Percentiles rank a stretch among this genome's conserved stretches.
These are phyloP conservation scores for Tetragonia tetragonoides DNA, from an alignment of 148 eudicot genomes.

Conservation along the genomic window DNA sequence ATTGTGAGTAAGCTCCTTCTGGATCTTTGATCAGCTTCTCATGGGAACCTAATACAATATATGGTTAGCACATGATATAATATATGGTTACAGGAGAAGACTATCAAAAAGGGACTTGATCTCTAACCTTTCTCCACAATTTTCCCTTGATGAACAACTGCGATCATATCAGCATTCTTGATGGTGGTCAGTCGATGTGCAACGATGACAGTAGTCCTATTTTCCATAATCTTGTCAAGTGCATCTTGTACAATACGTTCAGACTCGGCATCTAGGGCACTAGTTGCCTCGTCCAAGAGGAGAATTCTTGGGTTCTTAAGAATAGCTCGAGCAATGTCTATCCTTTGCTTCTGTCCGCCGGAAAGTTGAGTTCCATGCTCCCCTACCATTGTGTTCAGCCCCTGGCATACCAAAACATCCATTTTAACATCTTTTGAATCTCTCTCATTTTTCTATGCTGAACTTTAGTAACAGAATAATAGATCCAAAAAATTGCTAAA, in stretches of 20 bases:
- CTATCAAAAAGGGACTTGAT: neutral
- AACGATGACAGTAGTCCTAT: conserved; percentile 76
- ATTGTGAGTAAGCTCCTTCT: conserved; percentile 74
- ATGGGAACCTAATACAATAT: conserved; percentile 51
- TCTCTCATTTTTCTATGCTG: too few species aligned
- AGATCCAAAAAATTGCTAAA: too few species aligned
- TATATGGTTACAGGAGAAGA: too few species aligned
- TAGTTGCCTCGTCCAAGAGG: conserved; percentile 88
- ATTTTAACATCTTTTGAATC: neutral
- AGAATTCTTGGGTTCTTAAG: conserved; percentile 74
- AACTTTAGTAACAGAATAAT: too few species aligned
- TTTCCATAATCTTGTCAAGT: conserved; percentile 64
- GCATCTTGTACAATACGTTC: conserved; percentile 87
- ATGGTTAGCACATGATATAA: neutral
- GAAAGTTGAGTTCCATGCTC: conserved; percentile 90
- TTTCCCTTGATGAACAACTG: conserved; percentile 75
- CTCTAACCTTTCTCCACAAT: conserved; percentile 69
- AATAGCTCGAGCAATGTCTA: conserved; percentile 87
- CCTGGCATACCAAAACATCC: conserved; percentile 35
- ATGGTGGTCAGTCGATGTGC: conserved; percentile 83
- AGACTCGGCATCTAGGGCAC: conserved; percentile 88
- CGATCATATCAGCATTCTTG: conserved; percentile 69
- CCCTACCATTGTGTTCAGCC: conserved; percentile 79
- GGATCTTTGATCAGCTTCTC: conserved; percentile 54
- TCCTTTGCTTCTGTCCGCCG: conserved; percentile 90